Percentiles rank a stretch among this genome's conserved stretches.
Conservation (phyloP, 345 rosid species). For the Lepidium didymum region DNA sequence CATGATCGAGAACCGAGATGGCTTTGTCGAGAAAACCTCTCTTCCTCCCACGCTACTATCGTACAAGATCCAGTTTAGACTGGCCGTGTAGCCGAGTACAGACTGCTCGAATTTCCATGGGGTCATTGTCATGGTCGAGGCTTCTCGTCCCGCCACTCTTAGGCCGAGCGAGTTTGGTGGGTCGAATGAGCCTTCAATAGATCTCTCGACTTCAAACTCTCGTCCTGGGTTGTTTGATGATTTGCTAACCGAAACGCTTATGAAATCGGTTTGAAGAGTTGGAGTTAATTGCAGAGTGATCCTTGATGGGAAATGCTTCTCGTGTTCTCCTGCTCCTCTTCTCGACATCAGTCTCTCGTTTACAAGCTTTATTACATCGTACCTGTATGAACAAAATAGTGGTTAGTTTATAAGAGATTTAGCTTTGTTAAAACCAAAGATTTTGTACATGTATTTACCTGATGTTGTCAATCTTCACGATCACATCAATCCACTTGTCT, state of each 20-base stretch:
- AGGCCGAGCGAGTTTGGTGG: slow-evolving; percentile 65
- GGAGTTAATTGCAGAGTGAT: slow-evolving; percentile 69
- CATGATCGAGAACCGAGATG: slow-evolving; percentile 47
- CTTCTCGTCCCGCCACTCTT: slow-evolving; percentile 47
- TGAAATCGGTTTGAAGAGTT: slow-evolving; percentile 50
- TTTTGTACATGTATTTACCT: slow-evolving; percentile 17
- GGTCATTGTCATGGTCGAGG: slow-evolving; percentile 53
- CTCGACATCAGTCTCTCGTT: slow-evolving; percentile 49
- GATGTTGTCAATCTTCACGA: slow-evolving; percentile 63
- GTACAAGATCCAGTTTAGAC: slow-evolving; percentile 71
- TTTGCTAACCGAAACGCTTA: slow-evolving; percentile 73
- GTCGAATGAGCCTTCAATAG: slow-evolving; percentile 55
- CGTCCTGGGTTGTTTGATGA: slow-evolving; percentile 59
- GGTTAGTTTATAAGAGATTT: background rate
- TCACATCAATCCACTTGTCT: slow-evolving; percentile 55
- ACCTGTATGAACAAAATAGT: slow-evolving; percentile 29
- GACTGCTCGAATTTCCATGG: slow-evolving; percentile 94
- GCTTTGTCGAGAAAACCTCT: slow-evolving; percentile 72
- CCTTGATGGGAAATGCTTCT: slow-evolving; percentile 84
- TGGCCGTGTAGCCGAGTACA: slow-evolving; percentile 51
- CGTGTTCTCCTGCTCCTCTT: slow-evolving; percentile 60
- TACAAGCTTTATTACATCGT: slow-evolving; percentile 47
- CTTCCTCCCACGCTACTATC: slow-evolving; percentile 62
- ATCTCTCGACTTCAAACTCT: slow-evolving; percentile 45
- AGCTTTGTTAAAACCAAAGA: background rate